Evolutionary conservation across 2,329 filamentous ascomycete genomes (phyloP), one percentile per base, ranked within the genome.

Genomic region (Exophiala spinifera): DNA sequence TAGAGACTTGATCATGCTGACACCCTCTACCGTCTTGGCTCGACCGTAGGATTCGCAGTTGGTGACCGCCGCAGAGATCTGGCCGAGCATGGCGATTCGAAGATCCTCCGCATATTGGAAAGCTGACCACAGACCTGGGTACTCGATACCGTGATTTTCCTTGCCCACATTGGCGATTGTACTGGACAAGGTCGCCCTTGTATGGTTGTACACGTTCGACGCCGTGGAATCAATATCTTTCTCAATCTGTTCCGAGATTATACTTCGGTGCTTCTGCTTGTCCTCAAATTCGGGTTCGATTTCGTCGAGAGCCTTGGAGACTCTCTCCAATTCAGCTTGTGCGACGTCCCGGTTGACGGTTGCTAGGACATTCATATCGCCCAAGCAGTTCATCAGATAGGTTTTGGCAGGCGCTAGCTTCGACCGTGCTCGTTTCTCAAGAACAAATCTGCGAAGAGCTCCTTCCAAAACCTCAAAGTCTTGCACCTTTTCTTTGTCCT

Each of bases 371-470:
- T 90, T 79, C 55, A 99, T 79, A 66, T 99, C 94, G 63, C 89
- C 87, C 31, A 99, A 79, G 21, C 97, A 87, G 70, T 99, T 99
- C 65, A 95, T 77, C 1, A 99, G 82, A 67, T 99, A 99, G 1
- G 92, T 97, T 72, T 91, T 91, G 5, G 94, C 94, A 4, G 94
- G 94, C 1, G 94, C 92, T 56, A 99, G 81, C 75, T 99, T 99
- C 7, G 94, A 97, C 25, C 91, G 84, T 45, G 94, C 91, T 52
- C 94, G 84, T 77, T 97, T 97, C 69, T 99, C 94, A 21, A 99
- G 79, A 6, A 99, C 94, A 64, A 99, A 99, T 42, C 91, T 85
- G 55, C 94, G 83, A 34, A 99, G 73, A 3, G 94, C 94, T 61
- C 89, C 84, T 71, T 99, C 94, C 4, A 99, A 79, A 49, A 87